phyloP scores from a whole-genome alignment of 1,284 basidiomycete species.

The Agroathelia rolfsii region DNA sequence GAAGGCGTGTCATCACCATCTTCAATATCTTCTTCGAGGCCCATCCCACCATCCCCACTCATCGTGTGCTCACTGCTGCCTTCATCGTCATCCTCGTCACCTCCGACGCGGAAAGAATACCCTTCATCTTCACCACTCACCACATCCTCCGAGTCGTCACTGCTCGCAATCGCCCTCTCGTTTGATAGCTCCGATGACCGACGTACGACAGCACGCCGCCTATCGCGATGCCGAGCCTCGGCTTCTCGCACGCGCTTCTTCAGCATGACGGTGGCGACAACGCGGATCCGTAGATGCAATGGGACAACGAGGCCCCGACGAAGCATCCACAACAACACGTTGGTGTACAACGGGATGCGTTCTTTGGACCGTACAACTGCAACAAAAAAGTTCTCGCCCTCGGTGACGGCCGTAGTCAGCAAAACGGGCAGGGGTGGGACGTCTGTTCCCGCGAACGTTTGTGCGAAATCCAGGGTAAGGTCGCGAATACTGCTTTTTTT shows the following conservation, averaged over 20 bases:
- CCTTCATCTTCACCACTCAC: constrained; percentile 22
- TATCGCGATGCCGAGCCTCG: constrained; percentile 33
- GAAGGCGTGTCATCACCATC: constrained; percentile 48
- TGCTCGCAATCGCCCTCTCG: constrained; percentile 15
- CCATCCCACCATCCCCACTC: constrained; percentile 35
- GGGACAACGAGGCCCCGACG: constrained; percentile 80
- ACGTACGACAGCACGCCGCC: constrained; percentile 18
- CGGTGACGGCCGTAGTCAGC: constrained; percentile 61
- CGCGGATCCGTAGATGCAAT: constrained; percentile 77
- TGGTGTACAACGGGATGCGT: constrained; percentile 61
- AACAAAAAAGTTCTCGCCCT: constrained; percentile 64
- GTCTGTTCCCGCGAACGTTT: constrained; percentile 50
- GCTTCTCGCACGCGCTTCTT: constrained; percentile 54
- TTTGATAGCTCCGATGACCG: constrained; percentile 7
- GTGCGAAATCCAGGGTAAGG: constrained; percentile 56
- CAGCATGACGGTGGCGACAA: constrained; percentile 70
- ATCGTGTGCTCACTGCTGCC: constrained; percentile 15
- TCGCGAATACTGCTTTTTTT: constrained; percentile 38
- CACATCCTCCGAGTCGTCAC: constrained; percentile 22
- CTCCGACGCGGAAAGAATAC: constrained; percentile 19
- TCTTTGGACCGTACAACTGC: constrained; percentile 62
- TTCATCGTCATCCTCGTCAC: constrained; percentile 23
- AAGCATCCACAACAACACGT: constrained; percentile 89
- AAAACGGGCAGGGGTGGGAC: constrained; percentile 69
- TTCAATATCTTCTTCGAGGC: no score